A percentile compares a stretch with the other conserved stretches of the same genome.
Evolutionary conservation across 768 basidiomycete species (phyloP).

Genomic region (Tylopilus rubrobrunneus): DNA sequence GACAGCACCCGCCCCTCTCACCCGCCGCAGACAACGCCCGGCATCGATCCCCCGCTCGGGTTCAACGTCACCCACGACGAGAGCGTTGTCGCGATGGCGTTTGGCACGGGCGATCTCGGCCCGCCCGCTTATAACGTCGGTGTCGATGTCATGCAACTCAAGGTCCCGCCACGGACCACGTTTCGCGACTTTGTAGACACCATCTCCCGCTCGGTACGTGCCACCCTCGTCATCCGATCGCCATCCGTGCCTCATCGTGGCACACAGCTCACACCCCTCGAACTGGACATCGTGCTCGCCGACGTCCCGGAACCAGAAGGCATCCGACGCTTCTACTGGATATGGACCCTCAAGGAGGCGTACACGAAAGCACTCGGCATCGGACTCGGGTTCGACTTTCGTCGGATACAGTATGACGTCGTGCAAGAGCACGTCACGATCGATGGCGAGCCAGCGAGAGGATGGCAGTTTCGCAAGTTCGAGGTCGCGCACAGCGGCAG

Average conservation of each 20-base stretch:
- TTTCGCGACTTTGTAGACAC: constrained; percentile 59
- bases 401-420: constrained; percentile 68
- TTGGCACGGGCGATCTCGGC: constrained; percentile 42
- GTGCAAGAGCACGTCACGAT: constrained; percentile 48
- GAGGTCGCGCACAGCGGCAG: constrained; percentile 45
- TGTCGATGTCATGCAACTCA: constrained; percentile 79
- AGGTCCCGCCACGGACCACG: constrained; percentile 54
- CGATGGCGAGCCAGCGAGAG: constrained; percentile 51
- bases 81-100: constrained; percentile 64
- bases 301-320: constrained; percentile 46
- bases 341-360: constrained; percentile 91
- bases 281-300: constrained; percentile 32
- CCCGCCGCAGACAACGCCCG: constrained; percentile 40
- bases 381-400: constrained; percentile 80
- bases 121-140: constrained; percentile 60
- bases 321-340: constrained; percentile 67
- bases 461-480: constrained; percentile 71
- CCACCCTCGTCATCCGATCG: not conserved
- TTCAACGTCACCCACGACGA: constrained; percentile 86
- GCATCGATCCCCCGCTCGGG: constrained; percentile 52
- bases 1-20: constrained; percentile 6
- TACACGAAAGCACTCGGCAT: constrained; percentile 86
- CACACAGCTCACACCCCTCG: constrained; percentile 39
- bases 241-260: constrained; percentile 6
- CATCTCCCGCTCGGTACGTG: constrained; percentile 60